A percentile compares a stretch with the other conserved stretches of the same genome.
Conservation (phyloP, 805 yeast genomes). For the Yamadazyma olivae region DNA sequence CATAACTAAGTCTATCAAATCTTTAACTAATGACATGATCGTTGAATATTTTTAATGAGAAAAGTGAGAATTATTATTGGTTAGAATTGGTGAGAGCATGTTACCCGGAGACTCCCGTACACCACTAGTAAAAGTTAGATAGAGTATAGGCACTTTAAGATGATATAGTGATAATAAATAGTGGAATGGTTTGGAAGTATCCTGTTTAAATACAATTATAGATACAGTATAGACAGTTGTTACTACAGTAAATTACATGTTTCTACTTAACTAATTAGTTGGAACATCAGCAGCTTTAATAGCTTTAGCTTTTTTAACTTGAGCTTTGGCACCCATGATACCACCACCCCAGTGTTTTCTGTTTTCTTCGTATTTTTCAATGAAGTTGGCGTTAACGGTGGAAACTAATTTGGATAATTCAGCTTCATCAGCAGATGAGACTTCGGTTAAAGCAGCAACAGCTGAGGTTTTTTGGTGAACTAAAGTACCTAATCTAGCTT, state of each 20-base stretch:
- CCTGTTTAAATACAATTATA: too few relatives aligned
- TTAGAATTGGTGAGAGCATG: background rate
- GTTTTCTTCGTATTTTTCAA: slow-evolving; percentile 89
- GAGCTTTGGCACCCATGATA: slow-evolving; percentile 92
- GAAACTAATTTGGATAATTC: slow-evolving; percentile 90
- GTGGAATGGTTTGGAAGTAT: too few relatives aligned
- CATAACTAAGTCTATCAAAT: slow-evolving; percentile 72
- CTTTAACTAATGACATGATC: slow-evolving; percentile 54
- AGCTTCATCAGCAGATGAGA: slow-evolving; percentile 90
- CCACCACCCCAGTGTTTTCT: slow-evolving; percentile 99
- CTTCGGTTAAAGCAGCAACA: slow-evolving; percentile 96
- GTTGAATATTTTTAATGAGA: slow-evolving; percentile 15
- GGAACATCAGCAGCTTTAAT: slow-evolving; percentile 50
- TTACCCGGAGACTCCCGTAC: slow-evolving; percentile 7
- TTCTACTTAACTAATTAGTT: background rate
- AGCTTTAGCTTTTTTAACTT: slow-evolving; percentile 77
- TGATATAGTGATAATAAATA: too few relatives aligned
- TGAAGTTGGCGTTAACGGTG: slow-evolving; percentile 89
- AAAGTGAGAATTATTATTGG: slow-evolving; percentile 28
- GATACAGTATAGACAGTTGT: too few relatives aligned
- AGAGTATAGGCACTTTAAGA: too few relatives aligned
- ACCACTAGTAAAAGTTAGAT: too few relatives aligned
- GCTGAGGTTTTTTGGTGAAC: slow-evolving; percentile 98
- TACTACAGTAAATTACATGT: background rate
- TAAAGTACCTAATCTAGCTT: slow-evolving; percentile 86